A percentile compares a stretch with the other conserved stretches of the same genome.
phyloP scores from a whole-genome alignment of 2,329 filamentous ascomycete genomes.

The Trichoderma polysporum region DNA sequence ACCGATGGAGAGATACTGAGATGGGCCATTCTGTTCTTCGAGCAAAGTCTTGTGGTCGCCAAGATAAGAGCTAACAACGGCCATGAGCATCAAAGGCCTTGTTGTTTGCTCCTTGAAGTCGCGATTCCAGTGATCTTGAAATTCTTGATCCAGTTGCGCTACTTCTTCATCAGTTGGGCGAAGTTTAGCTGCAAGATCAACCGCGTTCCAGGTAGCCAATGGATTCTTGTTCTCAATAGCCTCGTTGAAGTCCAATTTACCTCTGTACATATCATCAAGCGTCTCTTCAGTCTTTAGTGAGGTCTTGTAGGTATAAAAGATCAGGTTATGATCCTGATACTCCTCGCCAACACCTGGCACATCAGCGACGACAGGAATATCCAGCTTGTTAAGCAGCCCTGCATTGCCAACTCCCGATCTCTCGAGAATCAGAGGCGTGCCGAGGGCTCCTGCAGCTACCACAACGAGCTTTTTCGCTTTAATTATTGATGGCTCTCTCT shows the following conservation, averaged over 20 bases:
- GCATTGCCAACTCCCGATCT: constrained; percentile 60
- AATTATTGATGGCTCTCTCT: constrained; percentile 23
- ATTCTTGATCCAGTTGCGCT: constrained; percentile 50
- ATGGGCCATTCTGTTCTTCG: constrained; percentile 11
- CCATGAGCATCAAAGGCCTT: constrained; percentile 50
- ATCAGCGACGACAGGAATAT: constrained; percentile 46
- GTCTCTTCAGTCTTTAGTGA: constrained; percentile 35
- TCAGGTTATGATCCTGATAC: constrained; percentile 57
- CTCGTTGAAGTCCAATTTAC: constrained; percentile 39
- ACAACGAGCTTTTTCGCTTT: constrained; percentile 34
- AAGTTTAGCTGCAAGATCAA: constrained; percentile 57
- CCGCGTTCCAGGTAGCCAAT: constrained; percentile 56
- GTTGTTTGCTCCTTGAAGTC: constrained; percentile 48
- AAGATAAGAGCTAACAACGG: constrained; percentile 32
- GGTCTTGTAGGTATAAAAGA: constrained; percentile 50
- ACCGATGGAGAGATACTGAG: constrained; percentile 52
- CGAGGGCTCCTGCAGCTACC: constrained; percentile 47
- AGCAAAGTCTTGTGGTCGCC: constrained; percentile 6
- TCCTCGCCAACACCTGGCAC: constrained; percentile 53
- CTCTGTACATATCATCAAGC: constrained; percentile 52
- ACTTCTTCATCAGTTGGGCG: constrained; percentile 55
- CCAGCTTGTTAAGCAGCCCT: constrained; percentile 47
- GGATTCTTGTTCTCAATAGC: constrained; percentile 47
- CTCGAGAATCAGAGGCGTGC: constrained; percentile 58
- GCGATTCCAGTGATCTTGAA: constrained; percentile 53